phyloP scores from a whole-genome alignment of 805 yeast species.

The Metschnikowia rubicola region DNA sequence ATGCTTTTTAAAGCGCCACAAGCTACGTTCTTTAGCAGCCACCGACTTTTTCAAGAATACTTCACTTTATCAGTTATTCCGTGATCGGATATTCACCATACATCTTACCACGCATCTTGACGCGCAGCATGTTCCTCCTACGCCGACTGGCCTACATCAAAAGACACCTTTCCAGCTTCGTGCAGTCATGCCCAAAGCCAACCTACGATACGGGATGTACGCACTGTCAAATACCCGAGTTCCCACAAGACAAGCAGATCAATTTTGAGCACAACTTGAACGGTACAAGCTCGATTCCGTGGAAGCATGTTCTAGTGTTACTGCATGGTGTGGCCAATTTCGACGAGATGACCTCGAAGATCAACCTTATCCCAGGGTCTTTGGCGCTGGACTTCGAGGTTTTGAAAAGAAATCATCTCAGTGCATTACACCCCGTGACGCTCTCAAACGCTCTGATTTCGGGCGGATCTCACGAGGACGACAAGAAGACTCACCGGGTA shows the following conservation, averaged over 20 bases:
- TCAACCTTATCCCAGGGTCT: conserved; percentile 47
- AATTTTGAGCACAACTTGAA: conserved; percentile 38
- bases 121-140: conserved; percentile 2
- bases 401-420: conserved; percentile 29
- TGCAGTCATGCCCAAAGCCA: conserved; percentile 47
- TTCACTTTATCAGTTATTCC: no score
- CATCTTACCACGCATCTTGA: not conserved
- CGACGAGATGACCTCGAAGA: conserved; percentile 45
- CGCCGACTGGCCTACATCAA: not conserved
- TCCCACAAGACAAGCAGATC: conserved; percentile 43
- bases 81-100: not conserved
- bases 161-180: conserved; percentile 1
- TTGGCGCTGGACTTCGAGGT: conserved; percentile 39
- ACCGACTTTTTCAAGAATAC: no score
- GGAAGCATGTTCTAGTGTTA: conserved; percentile 55
- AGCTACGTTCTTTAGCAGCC: no score
- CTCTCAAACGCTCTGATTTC: conserved; percentile 41
- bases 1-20: no score
- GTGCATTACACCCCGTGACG: conserved; percentile 48
- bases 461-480: not conserved
- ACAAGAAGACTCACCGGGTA: conserved; percentile 23
- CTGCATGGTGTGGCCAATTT: conserved; percentile 40
- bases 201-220: conserved; percentile 60
- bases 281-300: conserved; percentile 47
- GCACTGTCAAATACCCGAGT: conserved; percentile 38